phyloP scores from a whole-genome alignment of 179 eudicot species.

The Camellia oleifera region DNA sequence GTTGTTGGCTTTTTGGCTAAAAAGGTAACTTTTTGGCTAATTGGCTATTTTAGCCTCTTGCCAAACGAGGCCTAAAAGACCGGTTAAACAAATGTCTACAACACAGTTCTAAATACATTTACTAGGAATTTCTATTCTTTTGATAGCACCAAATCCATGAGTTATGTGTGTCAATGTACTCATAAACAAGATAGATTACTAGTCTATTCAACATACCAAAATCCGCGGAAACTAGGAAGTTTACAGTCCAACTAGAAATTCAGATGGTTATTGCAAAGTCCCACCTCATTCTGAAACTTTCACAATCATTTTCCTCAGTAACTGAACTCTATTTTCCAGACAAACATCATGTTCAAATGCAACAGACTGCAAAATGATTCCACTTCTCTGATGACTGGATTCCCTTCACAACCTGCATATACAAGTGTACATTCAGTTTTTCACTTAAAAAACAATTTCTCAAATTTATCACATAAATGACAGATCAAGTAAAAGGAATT shows the following conservation, averaged over 20 bases:
- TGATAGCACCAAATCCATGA: conserved; percentile 1
- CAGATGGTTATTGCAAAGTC: not conserved
- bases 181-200: not conserved
- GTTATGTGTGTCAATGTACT: conserved; percentile 20
- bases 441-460: not conserved
- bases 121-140: not conserved
- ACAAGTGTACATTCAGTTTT: not conserved
- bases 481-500: not conserved
- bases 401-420: conserved; percentile 26
- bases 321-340: not conserved
- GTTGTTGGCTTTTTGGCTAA: too few relatives aligned
- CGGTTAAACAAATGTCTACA: not conserved
- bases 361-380: not conserved
- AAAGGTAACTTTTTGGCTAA: too few relatives aligned
- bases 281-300: not conserved
- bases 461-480: conserved; percentile 1
- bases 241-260: not conserved
- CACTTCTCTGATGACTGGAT: conserved; percentile 3
- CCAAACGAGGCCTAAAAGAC: not conserved
- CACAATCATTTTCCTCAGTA: not conserved
- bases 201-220: conserved; percentile 17
- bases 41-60: too few relatives aligned
- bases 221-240: conserved; percentile 8
- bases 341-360: conserved; percentile 9
- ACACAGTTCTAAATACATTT: conserved; percentile 12